These are phyloP conservation scores for Rhododendron molle DNA, from an alignment of 148 eudicot genomes.

Conservation along the genomic window DNA sequence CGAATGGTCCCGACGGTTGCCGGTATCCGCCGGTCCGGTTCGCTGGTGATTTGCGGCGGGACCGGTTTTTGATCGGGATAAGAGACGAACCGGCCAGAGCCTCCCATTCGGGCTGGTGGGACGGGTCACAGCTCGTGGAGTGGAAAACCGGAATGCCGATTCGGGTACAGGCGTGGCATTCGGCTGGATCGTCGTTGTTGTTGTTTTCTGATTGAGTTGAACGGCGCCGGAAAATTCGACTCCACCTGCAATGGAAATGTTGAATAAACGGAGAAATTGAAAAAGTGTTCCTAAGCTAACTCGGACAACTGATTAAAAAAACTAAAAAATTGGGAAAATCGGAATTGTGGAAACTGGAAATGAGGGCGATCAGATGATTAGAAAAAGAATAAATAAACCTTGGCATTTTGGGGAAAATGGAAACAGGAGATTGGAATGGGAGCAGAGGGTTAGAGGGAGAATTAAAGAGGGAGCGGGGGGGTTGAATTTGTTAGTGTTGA, in stretches of 20 bases:
- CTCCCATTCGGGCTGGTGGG: constrained; percentile 73
- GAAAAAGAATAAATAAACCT: background rate
- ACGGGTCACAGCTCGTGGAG: constrained; percentile 73
- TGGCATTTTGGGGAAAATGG: background rate
- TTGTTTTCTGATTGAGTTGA: constrained; percentile 7
- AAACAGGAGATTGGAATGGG: background rate
- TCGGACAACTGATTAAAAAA: no score
- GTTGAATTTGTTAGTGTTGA: no score
- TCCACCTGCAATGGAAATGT: constrained; percentile 23
- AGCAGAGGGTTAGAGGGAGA: background rate
- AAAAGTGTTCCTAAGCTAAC: no score
- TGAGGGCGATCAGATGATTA: no score
- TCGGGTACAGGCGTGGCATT: constrained; percentile 88
- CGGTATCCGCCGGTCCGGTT: background rate
- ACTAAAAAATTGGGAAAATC: no score
- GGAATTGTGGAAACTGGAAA: no score
- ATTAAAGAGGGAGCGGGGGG: background rate
- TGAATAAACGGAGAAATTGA: no score
- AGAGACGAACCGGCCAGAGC: constrained; percentile 81
- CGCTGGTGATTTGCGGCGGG: background rate
- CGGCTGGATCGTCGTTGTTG: constrained; percentile 22
- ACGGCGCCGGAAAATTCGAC: constrained; percentile 17
- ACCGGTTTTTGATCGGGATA: constrained; percentile 37
- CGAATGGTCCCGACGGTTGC: background rate
- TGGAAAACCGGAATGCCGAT: constrained; percentile 84